phyloP scores from a whole-genome alignment of 495 filamentous ascomycete species.

The Neurospora sp. region DNA sequence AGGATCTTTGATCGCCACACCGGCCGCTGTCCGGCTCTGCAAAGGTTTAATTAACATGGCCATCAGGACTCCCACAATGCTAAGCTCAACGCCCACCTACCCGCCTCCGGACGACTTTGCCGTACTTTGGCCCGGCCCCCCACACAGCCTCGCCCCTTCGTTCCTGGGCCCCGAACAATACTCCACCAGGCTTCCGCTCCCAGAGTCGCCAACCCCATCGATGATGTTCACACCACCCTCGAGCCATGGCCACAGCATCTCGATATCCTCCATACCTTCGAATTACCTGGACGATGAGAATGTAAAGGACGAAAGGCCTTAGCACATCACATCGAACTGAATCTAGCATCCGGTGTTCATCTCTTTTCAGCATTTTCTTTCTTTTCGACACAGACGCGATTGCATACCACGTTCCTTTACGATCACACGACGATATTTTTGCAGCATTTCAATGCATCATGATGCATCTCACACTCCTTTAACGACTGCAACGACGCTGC shows the following conservation, averaged over 20 bases:
- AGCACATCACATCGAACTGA: not conserved
- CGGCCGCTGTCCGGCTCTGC: slow-evolving; percentile 22
- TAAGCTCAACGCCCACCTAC: slow-evolving; percentile 26
- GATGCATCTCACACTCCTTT: slow-evolving; percentile 24
- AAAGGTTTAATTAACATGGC: slow-evolving; percentile 38
- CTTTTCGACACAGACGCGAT: slow-evolving; percentile 37
- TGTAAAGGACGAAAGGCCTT: slow-evolving; percentile 18
- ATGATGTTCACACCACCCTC: slow-evolving; percentile 17
- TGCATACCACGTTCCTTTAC: slow-evolving; percentile 38
- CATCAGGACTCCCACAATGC: slow-evolving; percentile 32
- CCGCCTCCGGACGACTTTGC: slow-evolving; percentile 24
- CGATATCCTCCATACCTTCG: slow-evolving; percentile 16
- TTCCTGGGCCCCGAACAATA: slow-evolving; percentile 27
- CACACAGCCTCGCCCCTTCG: slow-evolving; percentile 18
- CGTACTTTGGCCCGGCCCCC: slow-evolving; percentile 12
- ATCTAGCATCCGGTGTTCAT: slow-evolving; percentile 8
- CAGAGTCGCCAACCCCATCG: slow-evolving; percentile 25
- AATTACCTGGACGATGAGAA: slow-evolving; percentile 11
- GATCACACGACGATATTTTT: slow-evolving; percentile 21
- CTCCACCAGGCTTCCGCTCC: slow-evolving; percentile 17
- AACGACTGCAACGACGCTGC: slow-evolving; percentile 33
- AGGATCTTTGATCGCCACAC: slow-evolving; percentile 26
- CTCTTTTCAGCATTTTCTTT: slow-evolving; percentile 8
- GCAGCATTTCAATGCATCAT: slow-evolving; percentile 23
- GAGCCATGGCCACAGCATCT: slow-evolving; percentile 20